Conservation (phyloP, 2,329 filamentous ascomycete genomes). For the Bipolaris victoriae region DNA sequence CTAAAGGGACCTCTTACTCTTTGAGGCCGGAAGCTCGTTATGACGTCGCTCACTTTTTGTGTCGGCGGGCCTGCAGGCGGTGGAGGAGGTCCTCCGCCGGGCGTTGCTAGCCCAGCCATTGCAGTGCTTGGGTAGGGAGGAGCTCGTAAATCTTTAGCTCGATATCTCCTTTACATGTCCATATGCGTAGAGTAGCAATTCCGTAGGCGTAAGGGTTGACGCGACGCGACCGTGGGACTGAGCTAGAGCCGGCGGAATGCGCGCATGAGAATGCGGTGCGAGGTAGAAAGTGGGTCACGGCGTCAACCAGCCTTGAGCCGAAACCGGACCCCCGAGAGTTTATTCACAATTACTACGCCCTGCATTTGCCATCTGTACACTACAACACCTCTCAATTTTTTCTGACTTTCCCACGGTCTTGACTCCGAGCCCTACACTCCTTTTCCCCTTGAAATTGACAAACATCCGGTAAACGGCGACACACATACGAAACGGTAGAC, state of each 20-base stretch:
- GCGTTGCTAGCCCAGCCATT: slow-evolving; percentile 46
- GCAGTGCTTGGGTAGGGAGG: slow-evolving; percentile 5
- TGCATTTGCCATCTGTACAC: slow-evolving; percentile 6
- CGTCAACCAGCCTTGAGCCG: slow-evolving; percentile 10
- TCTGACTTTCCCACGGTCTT: neutral
- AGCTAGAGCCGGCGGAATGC: slow-evolving; percentile 23
- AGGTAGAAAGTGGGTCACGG: slow-evolving; percentile 8
- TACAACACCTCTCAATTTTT: neutral
- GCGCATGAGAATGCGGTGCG: slow-evolving; percentile 7
- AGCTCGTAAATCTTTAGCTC: slow-evolving; percentile 9
- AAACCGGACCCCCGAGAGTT: slow-evolving; percentile 21
- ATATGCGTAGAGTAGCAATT: slow-evolving; percentile 6
- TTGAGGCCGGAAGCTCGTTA: slow-evolving; percentile 77
- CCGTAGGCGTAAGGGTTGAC: slow-evolving; percentile 4
- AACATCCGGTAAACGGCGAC: slow-evolving; percentile 8
- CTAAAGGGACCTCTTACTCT: slow-evolving; percentile 62
- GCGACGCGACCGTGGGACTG: slow-evolving; percentile 12
- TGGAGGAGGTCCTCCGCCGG: slow-evolving; percentile 36
- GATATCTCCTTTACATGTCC: slow-evolving; percentile 14
- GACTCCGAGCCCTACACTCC: neutral
- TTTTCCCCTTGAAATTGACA: neutral
- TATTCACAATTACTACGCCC: slow-evolving; percentile 20
- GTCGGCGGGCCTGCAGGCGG: slow-evolving; percentile 47
- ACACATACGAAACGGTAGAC: neutral
- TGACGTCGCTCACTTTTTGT: slow-evolving; percentile 74